Percentiles rank a stretch among this genome's conserved stretches.
Evolutionary conservation across 2,329 filamentous ascomycete genomes (phyloP).

Genomic region (Knufia fluminis): DNA sequence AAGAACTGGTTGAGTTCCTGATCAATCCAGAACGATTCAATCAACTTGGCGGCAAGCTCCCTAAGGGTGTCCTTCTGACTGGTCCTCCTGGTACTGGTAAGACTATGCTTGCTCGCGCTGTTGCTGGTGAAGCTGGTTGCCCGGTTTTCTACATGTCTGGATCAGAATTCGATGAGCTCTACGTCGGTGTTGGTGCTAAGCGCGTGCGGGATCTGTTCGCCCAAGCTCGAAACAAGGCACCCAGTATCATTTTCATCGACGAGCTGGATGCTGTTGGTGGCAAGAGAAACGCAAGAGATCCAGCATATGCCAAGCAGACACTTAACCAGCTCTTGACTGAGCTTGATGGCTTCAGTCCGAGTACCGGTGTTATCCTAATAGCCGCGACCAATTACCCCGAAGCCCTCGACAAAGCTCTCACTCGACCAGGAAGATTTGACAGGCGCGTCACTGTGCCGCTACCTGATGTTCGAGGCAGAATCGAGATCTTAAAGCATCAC

Average conservation of each 20-base stretch:
- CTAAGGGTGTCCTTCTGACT: slow-evolving; percentile 90
- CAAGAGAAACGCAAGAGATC: slow-evolving; percentile 84
- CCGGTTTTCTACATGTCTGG: slow-evolving; percentile 99
- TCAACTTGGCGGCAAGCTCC: slow-evolving; percentile 87
- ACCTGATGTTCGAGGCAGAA: slow-evolving; percentile 84
- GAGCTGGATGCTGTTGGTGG: slow-evolving; percentile 91
- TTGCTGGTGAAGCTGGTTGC: slow-evolving; percentile 92
- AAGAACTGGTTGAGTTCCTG: slow-evolving; percentile 93
- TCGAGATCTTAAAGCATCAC: slow-evolving; percentile 89
- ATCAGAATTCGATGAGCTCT: slow-evolving; percentile 96
- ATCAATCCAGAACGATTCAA: slow-evolving; percentile 90
- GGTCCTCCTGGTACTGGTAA: slow-evolving; percentile 97
- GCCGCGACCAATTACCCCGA: slow-evolving; percentile 95
- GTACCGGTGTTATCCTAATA: slow-evolving; percentile 88
- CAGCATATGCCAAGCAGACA: slow-evolving; percentile 92
- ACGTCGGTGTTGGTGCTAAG: slow-evolving; percentile 93
- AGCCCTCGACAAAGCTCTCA: slow-evolving; percentile 86
- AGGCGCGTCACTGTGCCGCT: slow-evolving; percentile 81
- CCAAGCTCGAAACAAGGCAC: slow-evolving; percentile 74
- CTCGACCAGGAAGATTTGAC: slow-evolving; percentile 89
- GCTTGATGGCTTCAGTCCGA: slow-evolving; percentile 92
- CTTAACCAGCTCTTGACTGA: slow-evolving; percentile 95
- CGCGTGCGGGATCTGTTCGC: slow-evolving; percentile 88
- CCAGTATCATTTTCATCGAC: slow-evolving; percentile 91
- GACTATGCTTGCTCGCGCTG: slow-evolving; percentile 86